phyloP scores from a whole-genome alignment of 345 rosid genomes.

The Ceriops zippeliana region DNA sequence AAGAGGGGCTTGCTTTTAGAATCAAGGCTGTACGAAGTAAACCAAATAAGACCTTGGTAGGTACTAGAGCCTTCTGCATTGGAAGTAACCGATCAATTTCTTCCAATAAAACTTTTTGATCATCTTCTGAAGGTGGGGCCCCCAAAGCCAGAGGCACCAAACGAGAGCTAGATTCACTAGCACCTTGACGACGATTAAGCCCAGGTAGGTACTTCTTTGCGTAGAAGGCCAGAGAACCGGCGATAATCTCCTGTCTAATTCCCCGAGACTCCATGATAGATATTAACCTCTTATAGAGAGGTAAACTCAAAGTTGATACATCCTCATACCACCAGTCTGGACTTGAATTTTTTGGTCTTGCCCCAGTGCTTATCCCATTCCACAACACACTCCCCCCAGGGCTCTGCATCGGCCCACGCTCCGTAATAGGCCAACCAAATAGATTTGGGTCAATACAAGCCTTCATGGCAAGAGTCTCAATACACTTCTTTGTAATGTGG shows the following conservation, averaged over 20 bases:
- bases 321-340: conserved; percentile 99
- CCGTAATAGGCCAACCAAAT: conserved; percentile 91
- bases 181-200: conserved; percentile 66
- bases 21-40: conserved; percentile 80
- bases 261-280: conserved; percentile 73
- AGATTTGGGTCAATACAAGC: conserved; percentile 81
- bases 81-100: conserved; percentile 72
- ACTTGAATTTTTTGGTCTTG: conserved; percentile 65
- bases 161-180: conserved; percentile 60
- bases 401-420: conserved; percentile 93
- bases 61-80: conserved; percentile 68
- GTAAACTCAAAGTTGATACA: conserved; percentile 65
- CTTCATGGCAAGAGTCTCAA: conserved; percentile 69
- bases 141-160: conserved; percentile 50
- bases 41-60: conserved; percentile 79
- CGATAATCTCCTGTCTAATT: conserved; percentile 64
- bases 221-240: conserved; percentile 68
- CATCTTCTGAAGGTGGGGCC: conserved; percentile 70
- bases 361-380: conserved; percentile 98
- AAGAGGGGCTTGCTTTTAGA: conserved; percentile 56
- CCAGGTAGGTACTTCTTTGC: conserved; percentile 84
- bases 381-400: conserved; percentile 94
- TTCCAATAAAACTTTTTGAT: conserved; percentile 71
- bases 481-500: conserved; percentile 69
- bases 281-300: conserved; percentile 71